Evolutionary conservation across 129 eudicot genomes (phyloP), one percentile per base, ranked within the genome.

Genomic region (Tagetes patula): DNA sequence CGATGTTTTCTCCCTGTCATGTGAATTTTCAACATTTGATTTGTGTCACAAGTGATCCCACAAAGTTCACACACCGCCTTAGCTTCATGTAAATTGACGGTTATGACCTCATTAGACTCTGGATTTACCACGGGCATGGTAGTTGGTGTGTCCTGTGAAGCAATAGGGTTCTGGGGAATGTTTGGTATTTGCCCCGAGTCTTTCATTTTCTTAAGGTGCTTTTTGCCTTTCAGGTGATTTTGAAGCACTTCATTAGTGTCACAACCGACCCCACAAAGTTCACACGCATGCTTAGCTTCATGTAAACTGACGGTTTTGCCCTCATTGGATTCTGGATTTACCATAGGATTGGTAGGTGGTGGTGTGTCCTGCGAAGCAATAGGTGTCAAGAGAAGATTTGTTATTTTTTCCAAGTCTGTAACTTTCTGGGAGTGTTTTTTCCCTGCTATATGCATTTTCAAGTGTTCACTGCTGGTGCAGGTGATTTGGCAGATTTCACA

Each of bases 401-500:
- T 71, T 3, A 48, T 50, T 63, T 41, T 58, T 8, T 7, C 53
- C 2, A 48, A 68, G 40, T 76, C 75, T 65, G 38, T 55, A 37
- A 81, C 30, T 62, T 77, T 81, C 65, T 69, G 81, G 2, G 0
- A 53, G 75, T 84, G 88, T 41, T 77, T 84, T 74, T 84, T 84
- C 7, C 88, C 88, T 0, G 13, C 12, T 6, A 60, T 1, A 63
- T 84, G 88, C 30, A 4, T 4, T 34, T 33, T 49, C 5, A 81
- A 77, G 39, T 4, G 62, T 20, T 74, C 80, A 5, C 0, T 40
- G 40, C 75, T 77, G 6, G 76, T 69, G 41, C 88, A 84, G 9
- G 70, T 74, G 56, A 84, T 65, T 27, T 77, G 69, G 71, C 88
- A 84, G 34, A 84, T 54, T 11, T 40, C 81, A 58, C 88, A 84